Conservation (phyloP, 2,329 filamentous ascomycete genomes). For the Coniochaeta ligniaria region DNA sequence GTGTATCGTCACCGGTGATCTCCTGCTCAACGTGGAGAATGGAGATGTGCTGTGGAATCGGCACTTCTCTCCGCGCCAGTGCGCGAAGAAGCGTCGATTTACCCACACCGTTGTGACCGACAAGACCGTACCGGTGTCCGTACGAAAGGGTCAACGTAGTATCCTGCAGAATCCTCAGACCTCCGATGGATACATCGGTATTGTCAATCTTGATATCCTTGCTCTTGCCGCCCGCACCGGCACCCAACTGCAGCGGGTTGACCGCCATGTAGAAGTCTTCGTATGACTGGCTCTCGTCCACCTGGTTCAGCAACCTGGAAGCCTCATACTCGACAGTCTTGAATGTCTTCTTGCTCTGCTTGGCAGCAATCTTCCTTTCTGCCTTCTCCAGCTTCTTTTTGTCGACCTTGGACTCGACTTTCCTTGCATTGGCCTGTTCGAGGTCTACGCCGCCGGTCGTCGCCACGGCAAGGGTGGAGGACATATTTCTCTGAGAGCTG, state of each 20-base stretch:
- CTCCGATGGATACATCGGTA: slow-evolving; percentile 89
- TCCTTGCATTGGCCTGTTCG: slow-evolving; percentile 85
- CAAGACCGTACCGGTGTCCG: slow-evolving; percentile 89
- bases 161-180: slow-evolving; percentile 81
- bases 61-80: slow-evolving; percentile 83
- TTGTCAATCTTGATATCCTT: slow-evolving; percentile 99
- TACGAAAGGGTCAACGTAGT: slow-evolving; percentile 87
- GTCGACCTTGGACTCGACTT: slow-evolving; percentile 96
- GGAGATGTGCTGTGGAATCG: slow-evolving; percentile 94
- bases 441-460: slow-evolving; percentile 80
- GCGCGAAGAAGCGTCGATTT: slow-evolving; percentile 92
- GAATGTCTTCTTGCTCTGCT: slow-evolving; percentile 97
- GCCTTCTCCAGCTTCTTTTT: slow-evolving; percentile 99
- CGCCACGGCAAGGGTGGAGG: slow-evolving; percentile 84
- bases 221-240: slow-evolving; percentile 69
- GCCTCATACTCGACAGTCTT: slow-evolving; percentile 98
- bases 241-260: slow-evolving; percentile 86
- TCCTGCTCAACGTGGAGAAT: slow-evolving; percentile 99
- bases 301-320: slow-evolving; percentile 76
- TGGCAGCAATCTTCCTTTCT: slow-evolving; percentile 92
- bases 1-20: slow-evolving; percentile 92
- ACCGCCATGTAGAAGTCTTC: slow-evolving; percentile 99
- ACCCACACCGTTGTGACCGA: slow-evolving; percentile 98
- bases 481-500: slow-evolving; percentile 89
- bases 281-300: slow-evolving; percentile 81